Percentiles rank a stretch among this genome's conserved stretches.
These are phyloP conservation scores for Patellifolia procumbens DNA, from an alignment of 179 eudicot genomes.

Conservation along the genomic window DNA sequence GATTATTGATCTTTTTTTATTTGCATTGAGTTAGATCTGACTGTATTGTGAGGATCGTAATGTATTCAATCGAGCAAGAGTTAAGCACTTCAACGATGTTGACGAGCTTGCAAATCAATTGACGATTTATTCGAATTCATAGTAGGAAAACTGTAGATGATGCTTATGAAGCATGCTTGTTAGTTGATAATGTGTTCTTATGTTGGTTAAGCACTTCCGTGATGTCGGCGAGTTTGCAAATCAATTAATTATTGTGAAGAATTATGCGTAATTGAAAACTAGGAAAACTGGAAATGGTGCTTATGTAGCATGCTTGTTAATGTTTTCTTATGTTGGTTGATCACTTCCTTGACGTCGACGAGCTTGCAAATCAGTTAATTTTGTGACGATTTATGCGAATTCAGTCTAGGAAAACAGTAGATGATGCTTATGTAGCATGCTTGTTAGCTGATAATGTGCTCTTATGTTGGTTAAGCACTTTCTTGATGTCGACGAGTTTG, in stretches of 20 bases:
- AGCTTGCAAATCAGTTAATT: not conserved
- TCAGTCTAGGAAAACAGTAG: not conserved
- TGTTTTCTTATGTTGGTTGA: not conserved
- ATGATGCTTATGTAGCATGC: not conserved
- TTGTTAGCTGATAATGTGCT: too few relatives aligned
- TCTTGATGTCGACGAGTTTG: not conserved
- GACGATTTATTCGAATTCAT: not conserved
- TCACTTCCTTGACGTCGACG: too few relatives aligned
- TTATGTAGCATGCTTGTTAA: constrained; percentile 12
- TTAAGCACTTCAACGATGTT: not conserved
- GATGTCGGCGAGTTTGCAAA: not conserved
- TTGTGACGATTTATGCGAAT: not conserved
- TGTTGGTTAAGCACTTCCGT: too few relatives aligned
- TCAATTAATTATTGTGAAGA: not conserved
- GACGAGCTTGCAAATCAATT: not conserved
- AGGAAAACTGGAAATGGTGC: not conserved
- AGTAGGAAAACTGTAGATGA: not conserved
- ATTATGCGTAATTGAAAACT: too few relatives aligned
- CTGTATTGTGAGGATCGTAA: not conserved
- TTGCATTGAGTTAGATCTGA: constrained; percentile 9
- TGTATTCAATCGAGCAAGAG: not conserved
- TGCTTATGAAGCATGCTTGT: constrained; percentile 5
- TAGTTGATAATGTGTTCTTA: too few relatives aligned
- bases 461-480: too few relatives aligned
- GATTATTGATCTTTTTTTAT: not conserved